Evolutionary conservation across 768 basidiomycete species (phyloP).

Genomic region (Tricholoma sp.): DNA sequence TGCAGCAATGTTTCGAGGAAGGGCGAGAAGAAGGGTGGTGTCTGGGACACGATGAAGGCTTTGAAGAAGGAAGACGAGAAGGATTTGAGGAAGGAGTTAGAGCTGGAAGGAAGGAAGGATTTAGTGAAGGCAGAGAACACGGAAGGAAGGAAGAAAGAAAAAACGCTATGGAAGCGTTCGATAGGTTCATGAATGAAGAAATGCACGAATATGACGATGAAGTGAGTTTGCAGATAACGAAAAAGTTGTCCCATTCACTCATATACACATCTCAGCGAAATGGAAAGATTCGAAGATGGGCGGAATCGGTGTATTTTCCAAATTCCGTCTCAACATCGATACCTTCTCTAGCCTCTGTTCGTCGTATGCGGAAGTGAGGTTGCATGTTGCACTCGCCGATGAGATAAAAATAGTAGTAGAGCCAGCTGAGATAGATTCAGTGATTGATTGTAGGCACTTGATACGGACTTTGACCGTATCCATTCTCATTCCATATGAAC

Average conservation of each 20-base stretch:
- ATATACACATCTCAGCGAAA: slow-evolving; percentile 12
- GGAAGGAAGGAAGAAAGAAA: slow-evolving; percentile 47
- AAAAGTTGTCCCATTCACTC: background rate
- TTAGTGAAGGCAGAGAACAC: slow-evolving; percentile 34
- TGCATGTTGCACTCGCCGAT: no score
- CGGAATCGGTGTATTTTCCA: slow-evolving; percentile 25
- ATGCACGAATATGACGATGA: slow-evolving; percentile 18
- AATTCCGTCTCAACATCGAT: background rate
- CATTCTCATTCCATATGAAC: slow-evolving; percentile 11
- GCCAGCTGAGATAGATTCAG: no score
- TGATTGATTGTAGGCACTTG: no score
- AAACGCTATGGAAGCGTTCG: slow-evolving; percentile 53
- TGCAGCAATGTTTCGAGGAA: slow-evolving; percentile 40
- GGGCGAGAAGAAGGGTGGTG: slow-evolving; percentile 41
- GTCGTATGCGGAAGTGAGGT: background rate
- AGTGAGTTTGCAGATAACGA: slow-evolving; percentile 11
- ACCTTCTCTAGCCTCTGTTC: background rate
- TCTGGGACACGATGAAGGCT: slow-evolving; percentile 42
- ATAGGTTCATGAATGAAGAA: slow-evolving; percentile 47
- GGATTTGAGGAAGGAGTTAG: slow-evolving; percentile 37
- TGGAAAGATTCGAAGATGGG: slow-evolving; percentile 31
- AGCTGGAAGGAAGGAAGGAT: slow-evolving; percentile 36
- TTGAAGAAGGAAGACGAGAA: slow-evolving; percentile 35
- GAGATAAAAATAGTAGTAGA: no score
- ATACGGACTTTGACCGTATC: background rate